Base-by-base conservation (phyloP, 2,329 filamentous ascomycete species). In the Chaetomium sp. region DNA sequence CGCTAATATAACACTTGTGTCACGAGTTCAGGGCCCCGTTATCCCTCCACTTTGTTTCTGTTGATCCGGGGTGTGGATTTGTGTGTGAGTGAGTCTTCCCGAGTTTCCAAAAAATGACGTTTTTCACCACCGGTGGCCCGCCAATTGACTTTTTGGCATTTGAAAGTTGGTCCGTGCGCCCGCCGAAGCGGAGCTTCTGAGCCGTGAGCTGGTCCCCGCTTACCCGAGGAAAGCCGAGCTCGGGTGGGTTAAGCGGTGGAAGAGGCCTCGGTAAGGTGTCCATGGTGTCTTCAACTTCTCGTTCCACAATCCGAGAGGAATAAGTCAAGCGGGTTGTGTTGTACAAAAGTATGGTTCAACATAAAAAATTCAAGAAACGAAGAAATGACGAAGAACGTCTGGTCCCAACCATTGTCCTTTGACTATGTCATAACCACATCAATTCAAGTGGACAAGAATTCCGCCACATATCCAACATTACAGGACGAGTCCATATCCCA, bases 121-220 rank as follows among this genome's bases (percentile, higher is more conserved):
- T 62, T 49, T 50, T 53, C 38, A 12, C 46, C 38, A 56, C 12
- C 19, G 19, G 45, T 12, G 14, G 14, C 45, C 55, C 49, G 45
- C 62, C 62, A 64, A 62, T 64, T 42, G 56, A 57, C 37, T 48
- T 49, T 57, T 55, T 59, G 58, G 52, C 55, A 63, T 64, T 65
- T 63, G 59, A 63, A 55, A 56, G 12, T 46, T 44, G 51, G 58
- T 52, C 55, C 49, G 60, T 59, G 60, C 58, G 40, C 32, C 1
- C 45, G 55, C 55, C 53, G 55, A 55, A 53, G 49, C 44, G 53
- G 41, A 48, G 32, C 52, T 10, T 19, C 38, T 27, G 35, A n/a
- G 6, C 35, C 14, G 37, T 4, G 27, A 12, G 27, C 33, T 27
- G 56, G 44, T n/a, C n/a, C 45, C 49, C 34, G 8, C 37, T 48